Base-by-base conservation (phyloP, 2,329 filamentous ascomycete genomes). In the Westerdykella aurantiaca region DNA sequence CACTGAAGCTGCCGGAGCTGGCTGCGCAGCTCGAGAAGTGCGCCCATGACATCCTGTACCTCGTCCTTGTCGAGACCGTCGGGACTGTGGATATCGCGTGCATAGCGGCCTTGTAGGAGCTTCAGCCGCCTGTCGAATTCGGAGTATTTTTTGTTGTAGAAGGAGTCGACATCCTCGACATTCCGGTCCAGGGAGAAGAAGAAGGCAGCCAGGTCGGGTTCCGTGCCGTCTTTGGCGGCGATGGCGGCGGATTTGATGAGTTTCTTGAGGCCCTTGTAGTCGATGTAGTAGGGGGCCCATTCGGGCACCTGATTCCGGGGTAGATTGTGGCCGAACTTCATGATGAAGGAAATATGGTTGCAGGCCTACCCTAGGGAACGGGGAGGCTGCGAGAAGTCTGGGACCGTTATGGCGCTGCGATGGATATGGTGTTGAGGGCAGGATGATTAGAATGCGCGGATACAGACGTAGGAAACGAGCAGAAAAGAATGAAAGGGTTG, bases 141-240 rank as follows among this genome's bases (percentile, higher is more conserved):
- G 49, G 82, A 79, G 61, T 89, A 88, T 66, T 96, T 96, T 67
- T 90, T 94, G 72, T 95, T 96, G 75, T 96, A 97, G 69, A 98
- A 97, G 41, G 81, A 80, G 69, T 96, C 89, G 66, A 98, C 91
- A 70, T 95, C 86, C 74, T 98, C 93, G 61, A 98, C 83, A 66
- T 97, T 96, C 58, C 93, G 87, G 66, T 98, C 93, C 67, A 98
- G 82, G 52, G 85, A 87, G 69, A 91, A 95, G 74, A 96, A 95
- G 77, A 98, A 95, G 69, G 90, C 93, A 75, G 91, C 89, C 70
- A 95, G 77, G 78, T 98, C 93, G 48, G 87, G 83, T 59, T 85
- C 80, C 56, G 83, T 79, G 59, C 85, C 86, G 61, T 80, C 76
- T 62, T 82, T 83, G 12, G 74, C 74, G 48, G 80, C 78, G 51